Conservation (phyloP, 139 green algal genomes). For the Auxenochlorella protothecoides region DNA sequence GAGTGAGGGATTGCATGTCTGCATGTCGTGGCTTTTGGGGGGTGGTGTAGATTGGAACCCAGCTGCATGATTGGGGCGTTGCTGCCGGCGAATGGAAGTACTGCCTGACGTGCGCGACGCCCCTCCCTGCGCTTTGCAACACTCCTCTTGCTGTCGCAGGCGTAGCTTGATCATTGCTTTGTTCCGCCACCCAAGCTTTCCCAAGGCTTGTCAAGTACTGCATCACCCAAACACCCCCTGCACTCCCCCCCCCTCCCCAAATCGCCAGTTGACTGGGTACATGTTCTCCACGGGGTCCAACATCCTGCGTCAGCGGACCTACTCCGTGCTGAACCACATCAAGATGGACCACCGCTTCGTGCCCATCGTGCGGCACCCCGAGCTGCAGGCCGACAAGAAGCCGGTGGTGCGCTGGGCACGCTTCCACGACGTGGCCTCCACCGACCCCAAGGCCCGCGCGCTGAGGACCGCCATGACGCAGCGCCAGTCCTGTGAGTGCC, state of each 20-base stretch:
- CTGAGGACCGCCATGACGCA: constrained; percentile 1
- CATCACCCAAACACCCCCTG: too few relatives aligned
- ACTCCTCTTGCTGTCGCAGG: too few relatives aligned
- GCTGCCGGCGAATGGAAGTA: too few relatives aligned
- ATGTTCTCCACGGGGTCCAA: constrained; percentile 31
- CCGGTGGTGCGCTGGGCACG: constrained; percentile 25
- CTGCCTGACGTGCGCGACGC: too few relatives aligned
- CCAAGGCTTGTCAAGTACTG: too few relatives aligned
- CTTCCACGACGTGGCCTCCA: constrained; percentile 24
- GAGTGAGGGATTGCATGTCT: neutral
- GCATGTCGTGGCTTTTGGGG: too few relatives aligned
- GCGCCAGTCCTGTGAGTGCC: neutral
- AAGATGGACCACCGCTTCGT: constrained; percentile 27
- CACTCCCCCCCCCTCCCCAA: neutral
- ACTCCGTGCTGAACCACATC: constrained; percentile 32
- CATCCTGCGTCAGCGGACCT: constrained; percentile 38
- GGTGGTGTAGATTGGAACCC: too few relatives aligned
- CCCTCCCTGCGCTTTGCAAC: too few relatives aligned
- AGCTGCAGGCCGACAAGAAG: constrained; percentile 22
- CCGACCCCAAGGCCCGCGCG: neutral
- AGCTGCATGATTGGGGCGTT: too few relatives aligned
- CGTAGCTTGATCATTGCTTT: too few relatives aligned
- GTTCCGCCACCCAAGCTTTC: too few relatives aligned
- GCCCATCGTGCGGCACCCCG: constrained; percentile 33
- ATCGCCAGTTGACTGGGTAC: constrained; percentile 37